phyloP scores from a whole-genome alignment of 2,329 filamentous ascomycete genomes.

The Aciculosporium take region DNA sequence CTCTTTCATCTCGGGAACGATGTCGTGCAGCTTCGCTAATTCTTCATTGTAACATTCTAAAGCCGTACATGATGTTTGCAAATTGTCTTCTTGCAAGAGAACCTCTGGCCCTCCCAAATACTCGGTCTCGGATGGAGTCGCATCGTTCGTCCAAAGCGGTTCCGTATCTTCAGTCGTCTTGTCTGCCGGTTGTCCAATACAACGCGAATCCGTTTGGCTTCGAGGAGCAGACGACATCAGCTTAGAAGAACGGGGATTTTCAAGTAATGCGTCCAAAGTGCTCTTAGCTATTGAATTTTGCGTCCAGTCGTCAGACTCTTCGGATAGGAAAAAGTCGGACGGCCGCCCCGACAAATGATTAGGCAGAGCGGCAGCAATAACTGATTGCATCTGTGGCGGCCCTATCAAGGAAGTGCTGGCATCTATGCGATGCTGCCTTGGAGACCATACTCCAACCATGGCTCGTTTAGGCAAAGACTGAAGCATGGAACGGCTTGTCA shows the following conservation, averaged over 20 bases:
- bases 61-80: not conserved
- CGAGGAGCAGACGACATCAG: constrained; percentile 31
- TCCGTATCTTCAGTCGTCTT: not conserved
- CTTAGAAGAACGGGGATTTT: constrained; percentile 27
- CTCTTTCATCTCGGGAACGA: not conserved
- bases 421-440: constrained; percentile 14
- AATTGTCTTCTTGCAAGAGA: not conserved
- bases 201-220: constrained; percentile 25
- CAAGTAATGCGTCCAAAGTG: constrained; percentile 20
- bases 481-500: constrained; percentile 31
- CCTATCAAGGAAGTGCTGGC: constrained; percentile 12
- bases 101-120: not conserved
- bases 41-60: not conserved
- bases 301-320: constrained; percentile 14
- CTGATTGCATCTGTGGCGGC: constrained; percentile 23
- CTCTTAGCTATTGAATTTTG: constrained; percentile 15
- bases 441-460: constrained; percentile 20
- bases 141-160: not conserved
- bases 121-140: not conserved
- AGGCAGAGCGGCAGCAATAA: constrained; percentile 19
- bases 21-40: not conserved
- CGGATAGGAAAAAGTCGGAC: constrained; percentile 24
- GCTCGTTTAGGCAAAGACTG: constrained; percentile 38
- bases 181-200: constrained; percentile 16
- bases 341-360: constrained; percentile 14